Base-by-base conservation (phyloP, 2,329 filamentous ascomycete genomes). In the Aspergillus sp. region DNA sequence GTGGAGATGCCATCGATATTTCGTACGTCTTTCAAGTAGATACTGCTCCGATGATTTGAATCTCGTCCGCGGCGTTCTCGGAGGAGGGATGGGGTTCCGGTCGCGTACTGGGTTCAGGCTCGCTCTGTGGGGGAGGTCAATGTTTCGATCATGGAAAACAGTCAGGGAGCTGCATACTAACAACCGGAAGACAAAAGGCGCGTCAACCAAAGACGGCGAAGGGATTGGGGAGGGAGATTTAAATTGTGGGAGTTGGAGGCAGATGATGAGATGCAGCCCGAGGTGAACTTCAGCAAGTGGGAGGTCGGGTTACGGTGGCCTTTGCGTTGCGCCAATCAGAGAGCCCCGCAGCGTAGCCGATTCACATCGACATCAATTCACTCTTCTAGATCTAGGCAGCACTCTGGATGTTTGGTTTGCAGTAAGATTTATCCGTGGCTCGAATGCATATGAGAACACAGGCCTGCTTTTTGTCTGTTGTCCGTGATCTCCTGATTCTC, bases 1-100 rank as follows among this genome's bases (percentile, higher is more conserved):
- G 80, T 66, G 80, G 79, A 69, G 79, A 73, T 64, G 80, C 76
- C 80, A 83, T 82, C 61, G 58, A 66, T 63, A 57, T 31, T 35
- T 56, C 55, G 21, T 58, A 39, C 61, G 49, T 21, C 40, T 58
- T 52, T 52, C 33, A 31, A 43, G 27, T 17, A 52, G 23, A 35
- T 51, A 23, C n/a, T 40, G 12, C 43, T 53, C 7, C 46, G 50
- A 23, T 41, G 23, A 19, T 54, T 33, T 12, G 41, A 37, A 39
- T 49, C 23, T 46, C 39, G 44, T 51, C 39, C 46, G 41, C 44
- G 37, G 31, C 54, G 43, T 53, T 15, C 24, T 53, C 50, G 51
- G 40, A 45, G 50, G 50, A 55, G 53, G 27, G 33, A 47, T 58
- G 57, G 39, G 47, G 47, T 39, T 48, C 24, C 23, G 39, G 60